phyloP scores from a whole-genome alignment of 495 filamentous ascomycete species.

The Bryoglossum gracile region DNA sequence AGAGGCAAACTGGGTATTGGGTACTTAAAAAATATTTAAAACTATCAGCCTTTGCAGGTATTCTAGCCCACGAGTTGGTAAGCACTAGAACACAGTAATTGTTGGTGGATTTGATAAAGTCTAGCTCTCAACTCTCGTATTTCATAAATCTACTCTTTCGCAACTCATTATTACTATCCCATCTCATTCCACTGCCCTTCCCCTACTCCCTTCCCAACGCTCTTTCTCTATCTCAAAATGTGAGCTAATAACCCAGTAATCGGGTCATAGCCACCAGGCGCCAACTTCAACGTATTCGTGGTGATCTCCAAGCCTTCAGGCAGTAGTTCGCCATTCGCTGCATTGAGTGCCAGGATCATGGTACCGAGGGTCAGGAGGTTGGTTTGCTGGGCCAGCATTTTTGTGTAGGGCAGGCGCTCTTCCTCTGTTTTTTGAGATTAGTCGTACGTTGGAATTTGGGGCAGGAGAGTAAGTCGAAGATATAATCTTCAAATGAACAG shows the following conservation, averaged over 20 bases:
- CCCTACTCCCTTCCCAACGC: too few species aligned
- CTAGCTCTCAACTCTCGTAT: too few species aligned
- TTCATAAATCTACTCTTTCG: neutral
- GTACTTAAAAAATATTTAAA: too few species aligned
- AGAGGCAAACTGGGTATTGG: too few species aligned
- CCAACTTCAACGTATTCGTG: slow-evolving; percentile 8
- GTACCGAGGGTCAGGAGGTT: slow-evolving; percentile 5
- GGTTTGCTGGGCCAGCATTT: slow-evolving; percentile 6
- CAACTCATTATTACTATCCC: neutral
- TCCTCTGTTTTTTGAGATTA: slow-evolving; percentile 5
- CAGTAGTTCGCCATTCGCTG: slow-evolving; percentile 5
- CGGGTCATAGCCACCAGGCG: slow-evolving; percentile 9
- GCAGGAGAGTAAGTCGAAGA: too few species aligned
- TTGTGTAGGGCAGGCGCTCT: slow-evolving; percentile 11
- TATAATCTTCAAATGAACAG: too few species aligned
- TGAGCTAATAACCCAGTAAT: slow-evolving; percentile 4
- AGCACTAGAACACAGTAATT: too few species aligned
- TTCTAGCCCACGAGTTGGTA: too few species aligned
- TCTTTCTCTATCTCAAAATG: neutral
- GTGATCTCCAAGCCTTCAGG: slow-evolving; percentile 8
- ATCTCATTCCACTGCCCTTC: neutral
- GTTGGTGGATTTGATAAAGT: too few species aligned
- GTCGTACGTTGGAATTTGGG: neutral
- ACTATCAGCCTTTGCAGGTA: too few species aligned
- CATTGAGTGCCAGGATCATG: slow-evolving; percentile 2